A percentile compares a stretch with the other conserved stretches of the same genome.
These are phyloP conservation scores for Kokia cookei DNA, from an alignment of 441 rosid species.

Conservation along the genomic window DNA sequence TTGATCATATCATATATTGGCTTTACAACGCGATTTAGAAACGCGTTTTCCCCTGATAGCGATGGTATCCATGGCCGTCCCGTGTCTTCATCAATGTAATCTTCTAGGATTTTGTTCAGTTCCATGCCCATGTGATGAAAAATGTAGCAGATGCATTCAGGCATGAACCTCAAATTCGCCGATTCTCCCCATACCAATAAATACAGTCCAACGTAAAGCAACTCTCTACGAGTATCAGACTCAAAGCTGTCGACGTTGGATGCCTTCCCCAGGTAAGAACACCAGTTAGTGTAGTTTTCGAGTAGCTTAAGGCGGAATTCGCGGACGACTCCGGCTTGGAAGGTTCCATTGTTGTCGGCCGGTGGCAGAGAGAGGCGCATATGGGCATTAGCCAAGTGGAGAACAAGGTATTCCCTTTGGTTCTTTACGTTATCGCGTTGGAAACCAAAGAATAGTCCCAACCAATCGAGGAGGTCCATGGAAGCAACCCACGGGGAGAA, in stretches of 20 bases:
- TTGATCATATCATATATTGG: conserved; percentile 62
- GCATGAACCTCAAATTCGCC: conserved; percentile 75
- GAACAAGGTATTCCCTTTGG: conserved; percentile 86
- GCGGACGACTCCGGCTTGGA: conserved; percentile 51
- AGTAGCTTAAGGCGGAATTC: conserved; percentile 59
- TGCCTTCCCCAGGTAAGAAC: conserved; percentile 59
- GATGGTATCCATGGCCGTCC: conserved; percentile 67
- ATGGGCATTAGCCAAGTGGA: conserved; percentile 85
- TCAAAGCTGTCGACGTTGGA: conserved; percentile 47
- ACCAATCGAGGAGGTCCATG: conserved; percentile 80
- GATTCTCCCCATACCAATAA: conserved; percentile 88
- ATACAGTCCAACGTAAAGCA: conserved; percentile 65
- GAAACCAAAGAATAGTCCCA: conserved; percentile 70
- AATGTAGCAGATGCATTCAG: conserved; percentile 78
- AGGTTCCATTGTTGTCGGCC: conserved; percentile 59
- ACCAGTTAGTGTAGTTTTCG: conserved; percentile 67
- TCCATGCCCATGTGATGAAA: conserved; percentile 85
- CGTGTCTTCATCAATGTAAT: conserved; percentile 71
- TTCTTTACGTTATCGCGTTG: conserved; percentile 70
- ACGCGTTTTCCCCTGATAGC: conserved; percentile 60
- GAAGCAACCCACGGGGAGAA: conserved; percentile 50
- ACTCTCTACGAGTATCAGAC: conserved; percentile 61
- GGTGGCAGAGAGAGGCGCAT: conserved; percentile 88
- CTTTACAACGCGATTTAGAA: conserved; percentile 52
- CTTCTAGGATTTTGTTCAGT: conserved; percentile 69